phyloP scores from a whole-genome alignment of 2,329 filamentous ascomycete genomes.

The Colletotrichum sp. region DNA sequence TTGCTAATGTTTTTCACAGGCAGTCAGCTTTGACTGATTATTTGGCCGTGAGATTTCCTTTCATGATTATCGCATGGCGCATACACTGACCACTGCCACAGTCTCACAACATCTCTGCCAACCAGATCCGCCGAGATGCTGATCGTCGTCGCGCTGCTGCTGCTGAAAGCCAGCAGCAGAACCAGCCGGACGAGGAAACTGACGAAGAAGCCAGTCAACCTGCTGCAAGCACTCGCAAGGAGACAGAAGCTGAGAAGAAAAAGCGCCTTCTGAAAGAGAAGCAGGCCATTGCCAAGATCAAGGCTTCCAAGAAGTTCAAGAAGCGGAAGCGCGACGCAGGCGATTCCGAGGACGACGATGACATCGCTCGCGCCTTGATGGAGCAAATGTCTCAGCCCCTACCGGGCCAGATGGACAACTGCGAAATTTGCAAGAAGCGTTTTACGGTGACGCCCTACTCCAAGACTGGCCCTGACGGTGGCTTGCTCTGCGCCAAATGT shows the following conservation, averaged over 20 bases:
- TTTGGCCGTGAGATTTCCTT: slow-evolving; percentile 44
- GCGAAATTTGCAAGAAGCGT: slow-evolving; percentile 81
- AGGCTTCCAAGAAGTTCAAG: slow-evolving; percentile 63
- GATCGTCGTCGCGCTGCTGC: slow-evolving; percentile 44
- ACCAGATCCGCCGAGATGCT: slow-evolving; percentile 57
- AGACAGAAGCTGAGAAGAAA: slow-evolving; percentile 23
- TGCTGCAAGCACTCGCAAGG: slow-evolving; percentile 23
- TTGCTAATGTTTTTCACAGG: slow-evolving; percentile 26
- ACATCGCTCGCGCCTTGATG: slow-evolving; percentile 54
- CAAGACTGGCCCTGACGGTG: slow-evolving; percentile 80
- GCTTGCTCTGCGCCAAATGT: slow-evolving; percentile 84
- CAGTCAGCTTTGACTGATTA: slow-evolving; percentile 62
- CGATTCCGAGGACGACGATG: slow-evolving; percentile 54
- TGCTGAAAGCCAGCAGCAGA: slow-evolving; percentile 27
- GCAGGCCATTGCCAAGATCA: slow-evolving; percentile 65
- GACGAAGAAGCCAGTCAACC: slow-evolving; percentile 22
- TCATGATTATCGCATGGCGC: not conserved
- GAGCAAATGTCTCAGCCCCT: slow-evolving; percentile 55
- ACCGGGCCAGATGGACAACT: slow-evolving; percentile 90
- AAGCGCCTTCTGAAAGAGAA: slow-evolving; percentile 53
- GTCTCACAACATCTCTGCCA: slow-evolving; percentile 75
- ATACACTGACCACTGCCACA: slow-evolving; percentile 29
- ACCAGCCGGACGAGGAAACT: slow-evolving; percentile 23
- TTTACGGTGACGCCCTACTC: slow-evolving; percentile 95
- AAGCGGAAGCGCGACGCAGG: slow-evolving; percentile 49